phyloP scores from a whole-genome alignment of 2,329 filamentous ascomycete genomes.

The Sporothrix curviconia region DNA sequence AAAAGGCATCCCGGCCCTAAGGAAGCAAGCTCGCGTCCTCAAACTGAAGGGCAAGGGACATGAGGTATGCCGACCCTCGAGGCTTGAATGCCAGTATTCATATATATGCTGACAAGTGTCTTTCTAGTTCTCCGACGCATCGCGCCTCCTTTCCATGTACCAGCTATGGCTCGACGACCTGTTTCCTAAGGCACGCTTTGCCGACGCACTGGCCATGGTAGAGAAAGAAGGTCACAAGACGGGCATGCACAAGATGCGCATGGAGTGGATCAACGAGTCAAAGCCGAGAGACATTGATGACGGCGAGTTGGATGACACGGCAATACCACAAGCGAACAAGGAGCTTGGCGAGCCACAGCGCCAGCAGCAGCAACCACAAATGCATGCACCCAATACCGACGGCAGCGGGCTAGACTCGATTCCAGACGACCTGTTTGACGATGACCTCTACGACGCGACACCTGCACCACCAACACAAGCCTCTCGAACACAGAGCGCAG shows the following conservation, averaged over 20 bases:
- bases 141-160: conserved; percentile 78
- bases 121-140: conserved; percentile 73
- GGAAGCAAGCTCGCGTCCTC: conserved; percentile 62
- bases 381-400: conserved; percentile 22
- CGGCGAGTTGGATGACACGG: conserved; percentile 19
- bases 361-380: not conserved
- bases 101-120: not conserved
- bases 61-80: conserved; percentile 57
- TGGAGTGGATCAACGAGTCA: conserved; percentile 76
- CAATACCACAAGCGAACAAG: not conserved
- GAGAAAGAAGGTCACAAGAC: conserved; percentile 90
- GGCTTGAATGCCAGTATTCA: too few species aligned
- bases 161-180: conserved; percentile 96
- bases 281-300: conserved; percentile 41
- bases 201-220: conserved; percentile 81
- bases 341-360: conserved; percentile 16
- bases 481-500: conserved; percentile 7
- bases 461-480: not conserved
- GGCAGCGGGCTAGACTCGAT: conserved; percentile 29
- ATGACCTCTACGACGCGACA: conserved; percentile 26
- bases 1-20: conserved; percentile 75
- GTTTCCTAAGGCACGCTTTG: conserved; percentile 89
- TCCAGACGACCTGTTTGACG: conserved; percentile 34
- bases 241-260: conserved; percentile 64
- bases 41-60: conserved; percentile 90